These are phyloP conservation scores for Colletotrichum truncatum DNA, from an alignment of 2,329 filamentous ascomycete genomes.

Conservation along the genomic window DNA sequence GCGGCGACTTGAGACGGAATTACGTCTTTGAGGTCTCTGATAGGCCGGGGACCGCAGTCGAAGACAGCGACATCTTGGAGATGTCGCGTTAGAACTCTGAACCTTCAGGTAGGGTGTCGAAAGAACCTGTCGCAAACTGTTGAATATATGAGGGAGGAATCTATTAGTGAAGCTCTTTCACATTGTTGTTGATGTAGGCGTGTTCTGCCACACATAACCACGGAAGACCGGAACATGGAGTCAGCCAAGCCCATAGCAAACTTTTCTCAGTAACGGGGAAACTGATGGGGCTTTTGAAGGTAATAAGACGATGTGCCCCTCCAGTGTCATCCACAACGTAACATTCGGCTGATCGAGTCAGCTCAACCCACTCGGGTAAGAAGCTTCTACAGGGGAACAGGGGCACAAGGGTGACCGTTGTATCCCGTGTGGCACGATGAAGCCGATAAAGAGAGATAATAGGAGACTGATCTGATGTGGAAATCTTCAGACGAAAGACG, in stretches of 20 bases:
- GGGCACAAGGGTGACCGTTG: not conserved
- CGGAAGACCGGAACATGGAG: not conserved
- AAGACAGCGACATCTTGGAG: not conserved
- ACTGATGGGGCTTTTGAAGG: not conserved
- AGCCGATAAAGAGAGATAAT: not conserved
- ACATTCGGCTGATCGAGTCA: not conserved
- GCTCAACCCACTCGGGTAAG: not conserved
- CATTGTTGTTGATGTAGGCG: not conserved
- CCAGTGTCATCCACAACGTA: not conserved
- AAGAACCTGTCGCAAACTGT: not conserved
- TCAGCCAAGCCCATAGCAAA: not conserved
- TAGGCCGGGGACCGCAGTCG: not conserved
- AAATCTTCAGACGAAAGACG: too few relatives aligned
- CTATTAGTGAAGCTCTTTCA: not conserved
- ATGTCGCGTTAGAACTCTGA: not conserved
- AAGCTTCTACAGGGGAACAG: not conserved
- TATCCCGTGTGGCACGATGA: not conserved
- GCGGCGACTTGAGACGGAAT: slow-evolving; percentile 7
- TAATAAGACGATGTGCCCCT: not conserved
- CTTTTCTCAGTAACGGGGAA: not conserved
- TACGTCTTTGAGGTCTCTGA: slow-evolving; percentile 3
- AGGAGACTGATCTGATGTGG: not conserved
- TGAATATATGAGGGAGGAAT: not conserved
- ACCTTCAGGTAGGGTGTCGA: not conserved
- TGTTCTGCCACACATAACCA: not conserved